These are phyloP conservation scores for Zelonia costaricensis DNA, from an alignment of 208 protist species.

Conservation along the genomic window DNA sequence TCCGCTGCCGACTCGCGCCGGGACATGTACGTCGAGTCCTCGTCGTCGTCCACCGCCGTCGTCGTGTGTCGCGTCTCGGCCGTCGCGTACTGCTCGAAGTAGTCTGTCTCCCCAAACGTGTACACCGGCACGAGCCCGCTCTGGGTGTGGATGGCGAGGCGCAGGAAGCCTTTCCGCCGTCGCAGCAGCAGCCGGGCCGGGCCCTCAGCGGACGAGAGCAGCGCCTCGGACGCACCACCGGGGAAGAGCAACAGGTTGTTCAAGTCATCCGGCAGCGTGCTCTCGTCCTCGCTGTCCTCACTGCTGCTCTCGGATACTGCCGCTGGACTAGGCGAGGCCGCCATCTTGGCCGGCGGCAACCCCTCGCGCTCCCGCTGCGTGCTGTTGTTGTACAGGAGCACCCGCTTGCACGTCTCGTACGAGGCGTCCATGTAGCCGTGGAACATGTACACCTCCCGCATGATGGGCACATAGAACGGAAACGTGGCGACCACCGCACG, in stretches of 20 bases:
- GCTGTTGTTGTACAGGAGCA: slow-evolving; percentile 38
- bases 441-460: slow-evolving; percentile 60
- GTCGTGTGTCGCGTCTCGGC: slow-evolving; percentile 21
- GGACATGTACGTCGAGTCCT: slow-evolving; percentile 17
- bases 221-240: slow-evolving; percentile 54
- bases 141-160: slow-evolving; percentile 41
- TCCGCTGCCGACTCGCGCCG: neutral
- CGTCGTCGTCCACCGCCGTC: slow-evolving; percentile 21
- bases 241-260: slow-evolving; percentile 52
- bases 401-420: slow-evolving; percentile 31
- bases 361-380: slow-evolving; percentile 17
- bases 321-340: neutral
- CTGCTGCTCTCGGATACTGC: too few species aligned
- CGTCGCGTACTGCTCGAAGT: slow-evolving; percentile 38
- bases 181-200: slow-evolving; percentile 42
- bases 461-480: slow-evolving; percentile 57
- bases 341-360: neutral
- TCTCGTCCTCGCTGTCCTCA: slow-evolving; percentile 13
- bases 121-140: slow-evolving; percentile 46
- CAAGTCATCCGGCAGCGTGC: slow-evolving; percentile 18
- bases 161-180: slow-evolving; percentile 53
- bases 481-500: slow-evolving; percentile 56
- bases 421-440: slow-evolving; percentile 57
- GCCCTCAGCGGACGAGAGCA: slow-evolving; percentile 34
- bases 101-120: slow-evolving; percentile 65